Percentiles rank a stretch among this genome's conserved stretches.
Evolutionary conservation across 495 filamentous ascomycete species (phyloP).

Genomic region (Xylona heveae): DNA sequence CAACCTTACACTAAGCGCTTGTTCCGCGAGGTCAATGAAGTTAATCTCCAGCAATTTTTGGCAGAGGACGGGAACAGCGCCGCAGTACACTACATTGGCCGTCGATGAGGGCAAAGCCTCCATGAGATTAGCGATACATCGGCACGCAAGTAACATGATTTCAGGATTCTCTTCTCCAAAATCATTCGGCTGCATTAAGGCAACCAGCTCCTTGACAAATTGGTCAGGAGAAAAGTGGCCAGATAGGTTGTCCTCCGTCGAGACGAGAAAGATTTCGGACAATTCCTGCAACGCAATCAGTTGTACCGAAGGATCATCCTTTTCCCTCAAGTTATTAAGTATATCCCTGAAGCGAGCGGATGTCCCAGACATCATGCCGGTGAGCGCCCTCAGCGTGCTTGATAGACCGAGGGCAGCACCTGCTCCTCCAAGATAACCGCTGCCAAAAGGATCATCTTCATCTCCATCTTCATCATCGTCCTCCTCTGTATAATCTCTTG

Average conservation of each 20-base stretch:
- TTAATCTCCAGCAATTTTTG: conserved; percentile 85
- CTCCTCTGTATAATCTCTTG: conserved; percentile 21
- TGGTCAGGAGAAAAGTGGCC: conserved; percentile 88
- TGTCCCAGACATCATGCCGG: conserved; percentile 74
- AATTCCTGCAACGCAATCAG: conserved; percentile 84
- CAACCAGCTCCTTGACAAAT: conserved; percentile 87
- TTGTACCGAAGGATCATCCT: conserved; percentile 75
- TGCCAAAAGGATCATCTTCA: conserved; percentile 61
- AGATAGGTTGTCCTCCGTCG: conserved; percentile 89
- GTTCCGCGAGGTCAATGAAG: conserved; percentile 93
- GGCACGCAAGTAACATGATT: conserved; percentile 93
- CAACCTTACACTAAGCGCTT: conserved; percentile 61
- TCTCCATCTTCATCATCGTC: conserved; percentile 32
- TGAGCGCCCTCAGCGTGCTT: conserved; percentile 64
- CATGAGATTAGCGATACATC: conserved; percentile 94
- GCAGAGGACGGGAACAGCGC: conserved; percentile 84
- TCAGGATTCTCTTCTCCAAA: conserved; percentile 82
- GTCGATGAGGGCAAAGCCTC: conserved; percentile 85
- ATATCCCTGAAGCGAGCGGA: conserved; percentile 65
- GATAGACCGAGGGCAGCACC: conserved; percentile 47
- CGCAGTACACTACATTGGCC: conserved; percentile 88
- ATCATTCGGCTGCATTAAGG: conserved; percentile 77
- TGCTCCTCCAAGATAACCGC: conserved; percentile 42
- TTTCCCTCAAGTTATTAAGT: conserved; percentile 61
- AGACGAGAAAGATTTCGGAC: conserved; percentile 79